Percentiles rank a stretch among this genome's conserved stretches.
Evolutionary conservation across 202 grass and related monocot genomes (phyloP).

Genomic region (Setaria italica): DNA sequence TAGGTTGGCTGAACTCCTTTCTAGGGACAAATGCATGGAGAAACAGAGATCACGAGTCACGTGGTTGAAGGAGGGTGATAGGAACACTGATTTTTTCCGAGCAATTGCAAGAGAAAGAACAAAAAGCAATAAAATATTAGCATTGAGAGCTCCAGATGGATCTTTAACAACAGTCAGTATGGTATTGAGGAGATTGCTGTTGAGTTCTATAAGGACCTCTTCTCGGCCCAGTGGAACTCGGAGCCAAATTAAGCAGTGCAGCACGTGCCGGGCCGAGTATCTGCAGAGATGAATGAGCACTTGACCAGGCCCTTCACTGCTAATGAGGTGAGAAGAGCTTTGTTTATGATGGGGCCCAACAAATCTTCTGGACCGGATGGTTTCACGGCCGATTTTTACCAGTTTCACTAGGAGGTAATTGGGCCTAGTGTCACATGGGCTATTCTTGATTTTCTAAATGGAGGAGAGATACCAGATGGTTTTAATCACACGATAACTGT

Average conservation of each 20-base stretch:
- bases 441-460: neutral
- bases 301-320: neutral
- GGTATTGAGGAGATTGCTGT: fast-evolving
- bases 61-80: neutral
- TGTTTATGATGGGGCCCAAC: neutral
- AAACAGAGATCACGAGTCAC: neutral
- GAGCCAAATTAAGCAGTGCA: neutral
- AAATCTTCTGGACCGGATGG: neutral
- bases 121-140: too few species aligned
- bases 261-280: neutral
- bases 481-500: neutral
- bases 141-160: too few species aligned
- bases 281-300: neutral
- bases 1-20: neutral
- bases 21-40: neutral
- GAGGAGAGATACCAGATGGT: neutral
- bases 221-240: neutral
- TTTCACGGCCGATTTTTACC: too few species aligned
- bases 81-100: neutral
- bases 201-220: neutral
- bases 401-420: fast-evolving
- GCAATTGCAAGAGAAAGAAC: neutral
- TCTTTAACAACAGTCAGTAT: too few species aligned
- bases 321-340: neutral
- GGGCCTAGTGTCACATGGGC: neutral